A percentile compares a stretch with the other conserved stretches of the same genome.
These are phyloP conservation scores for Asterochloris sp. DNA, from an alignment of 139 green algal genomes.

Conservation along the genomic window DNA sequence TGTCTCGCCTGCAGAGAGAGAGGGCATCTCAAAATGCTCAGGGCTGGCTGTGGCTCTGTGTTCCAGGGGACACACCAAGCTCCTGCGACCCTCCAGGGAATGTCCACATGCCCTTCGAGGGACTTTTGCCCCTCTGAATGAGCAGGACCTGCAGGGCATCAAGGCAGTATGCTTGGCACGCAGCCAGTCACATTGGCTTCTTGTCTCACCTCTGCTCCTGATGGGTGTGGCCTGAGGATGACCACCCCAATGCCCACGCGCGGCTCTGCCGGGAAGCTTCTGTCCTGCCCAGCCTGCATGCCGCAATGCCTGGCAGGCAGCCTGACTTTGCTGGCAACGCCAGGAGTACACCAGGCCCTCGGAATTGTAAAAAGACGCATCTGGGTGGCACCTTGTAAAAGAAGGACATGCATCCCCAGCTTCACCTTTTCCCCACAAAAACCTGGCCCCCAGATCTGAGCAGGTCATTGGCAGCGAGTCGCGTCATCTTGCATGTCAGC, in stretches of 20 bases:
- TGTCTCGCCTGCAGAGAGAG: constrained; percentile 30
- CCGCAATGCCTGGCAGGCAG: no score
- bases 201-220: neutral
- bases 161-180: neutral
- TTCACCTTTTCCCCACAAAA: no score
- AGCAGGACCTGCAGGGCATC: constrained; percentile 44
- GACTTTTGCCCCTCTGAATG: constrained; percentile 50
- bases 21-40: neutral
- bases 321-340: no score
- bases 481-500: no score
- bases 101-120: constrained; percentile 33
- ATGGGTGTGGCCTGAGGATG: constrained; percentile 26
- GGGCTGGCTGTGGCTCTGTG: neutral
- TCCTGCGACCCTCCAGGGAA: constrained; percentile 33
- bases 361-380: no score
- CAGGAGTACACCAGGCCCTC: no score
- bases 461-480: no score
- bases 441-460: no score
- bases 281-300: neutral
- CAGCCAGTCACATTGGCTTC: neutral
- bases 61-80: constrained; percentile 15
- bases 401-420: no score
- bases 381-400: no score
- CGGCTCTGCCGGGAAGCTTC: constrained; percentile 38
- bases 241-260: constrained; percentile 52